These are phyloP conservation scores for Neocucurbitaria cava DNA, from an alignment of 2,329 filamentous ascomycete species.

Conservation along the genomic window DNA sequence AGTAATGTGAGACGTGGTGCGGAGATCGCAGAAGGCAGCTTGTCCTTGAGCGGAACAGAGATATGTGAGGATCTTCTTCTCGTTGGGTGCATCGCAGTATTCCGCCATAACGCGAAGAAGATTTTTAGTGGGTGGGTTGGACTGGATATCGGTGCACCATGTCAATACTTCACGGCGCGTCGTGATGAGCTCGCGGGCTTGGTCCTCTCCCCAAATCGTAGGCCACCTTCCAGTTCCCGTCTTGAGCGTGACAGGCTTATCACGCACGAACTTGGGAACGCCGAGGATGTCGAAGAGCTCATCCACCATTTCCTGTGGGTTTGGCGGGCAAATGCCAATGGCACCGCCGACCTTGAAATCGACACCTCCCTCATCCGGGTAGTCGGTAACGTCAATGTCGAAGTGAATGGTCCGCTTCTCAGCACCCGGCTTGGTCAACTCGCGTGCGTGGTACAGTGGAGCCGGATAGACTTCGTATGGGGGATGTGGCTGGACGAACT, in stretches of 20 bases:
- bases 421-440: constrained; percentile 85
- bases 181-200: constrained; percentile 83
- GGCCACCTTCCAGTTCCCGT: constrained; percentile 89
- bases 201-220: constrained; percentile 95
- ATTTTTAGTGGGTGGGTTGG: constrained; percentile 86
- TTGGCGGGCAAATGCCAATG: constrained; percentile 91
- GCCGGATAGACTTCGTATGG: constrained; percentile 92
- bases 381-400: constrained; percentile 94
- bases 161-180: constrained; percentile 91
- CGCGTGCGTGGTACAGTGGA: constrained; percentile 82
- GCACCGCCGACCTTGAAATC: constrained; percentile 98
- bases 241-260: constrained; percentile 80
- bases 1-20: constrained; percentile 84
- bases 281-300: constrained; percentile 82
- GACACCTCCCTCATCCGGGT: constrained; percentile 80
- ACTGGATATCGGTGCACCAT: constrained; percentile 95
- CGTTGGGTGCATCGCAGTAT: constrained; percentile 77
- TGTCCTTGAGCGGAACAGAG: constrained; percentile 91
- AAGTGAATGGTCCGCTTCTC: constrained; percentile 99
- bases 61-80: constrained; percentile 87
- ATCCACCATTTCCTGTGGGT: constrained; percentile 77
- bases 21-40: constrained; percentile 88
- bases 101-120: constrained; percentile 87
- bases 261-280: constrained; percentile 80
- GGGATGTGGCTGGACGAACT: constrained; percentile 91